Percentiles rank a stretch among this genome's conserved stretches.
phyloP scores from a whole-genome alignment of 441 rosid species.

The Erodium trifolium region DNA sequence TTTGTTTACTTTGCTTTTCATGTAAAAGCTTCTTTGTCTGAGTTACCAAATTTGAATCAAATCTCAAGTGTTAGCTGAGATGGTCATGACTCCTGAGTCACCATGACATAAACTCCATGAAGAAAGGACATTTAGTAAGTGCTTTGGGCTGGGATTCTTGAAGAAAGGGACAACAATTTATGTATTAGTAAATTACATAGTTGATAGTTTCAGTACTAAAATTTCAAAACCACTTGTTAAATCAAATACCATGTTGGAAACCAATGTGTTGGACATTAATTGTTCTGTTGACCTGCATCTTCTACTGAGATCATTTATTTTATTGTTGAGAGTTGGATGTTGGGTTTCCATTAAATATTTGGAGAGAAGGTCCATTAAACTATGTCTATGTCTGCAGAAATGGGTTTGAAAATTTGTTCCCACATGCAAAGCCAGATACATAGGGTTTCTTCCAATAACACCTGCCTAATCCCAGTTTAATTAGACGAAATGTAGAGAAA shows the following conservation, averaged over 20 bases:
- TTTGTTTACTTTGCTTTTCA: conserved; percentile 12
- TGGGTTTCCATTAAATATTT: conserved; percentile 16
- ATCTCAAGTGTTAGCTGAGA: background rate
- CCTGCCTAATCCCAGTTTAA: no score
- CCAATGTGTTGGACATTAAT: background rate
- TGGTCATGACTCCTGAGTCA: background rate
- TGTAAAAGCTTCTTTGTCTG: conserved; percentile 13
- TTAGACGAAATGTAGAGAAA: no score
- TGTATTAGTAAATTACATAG: background rate
- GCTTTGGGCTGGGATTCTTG: background rate
- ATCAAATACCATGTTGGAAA: no score
- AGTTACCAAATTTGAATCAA: conserved; percentile 15
- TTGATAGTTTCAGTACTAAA: background rate
- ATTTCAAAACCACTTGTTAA: background rate
- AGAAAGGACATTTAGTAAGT: no score
- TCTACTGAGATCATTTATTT: conserved; percentile 22
- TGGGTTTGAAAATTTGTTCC: conserved; percentile 11
- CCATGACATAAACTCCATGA: no score
- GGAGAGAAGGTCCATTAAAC: conserved; percentile 19
- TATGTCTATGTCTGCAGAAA: conserved; percentile 12
- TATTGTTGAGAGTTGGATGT: conserved; percentile 13
- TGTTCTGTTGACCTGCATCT: conserved; percentile 6
- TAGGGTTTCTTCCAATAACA: no score
- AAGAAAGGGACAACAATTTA: conserved; percentile 9
- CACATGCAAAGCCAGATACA: conserved; percentile 25